A percentile compares a stretch with the other conserved stretches of the same genome.
These are phyloP conservation scores for Sphagnurus paluster DNA, from an alignment of 1,284 basidiomycete genomes.

Conservation along the genomic window DNA sequence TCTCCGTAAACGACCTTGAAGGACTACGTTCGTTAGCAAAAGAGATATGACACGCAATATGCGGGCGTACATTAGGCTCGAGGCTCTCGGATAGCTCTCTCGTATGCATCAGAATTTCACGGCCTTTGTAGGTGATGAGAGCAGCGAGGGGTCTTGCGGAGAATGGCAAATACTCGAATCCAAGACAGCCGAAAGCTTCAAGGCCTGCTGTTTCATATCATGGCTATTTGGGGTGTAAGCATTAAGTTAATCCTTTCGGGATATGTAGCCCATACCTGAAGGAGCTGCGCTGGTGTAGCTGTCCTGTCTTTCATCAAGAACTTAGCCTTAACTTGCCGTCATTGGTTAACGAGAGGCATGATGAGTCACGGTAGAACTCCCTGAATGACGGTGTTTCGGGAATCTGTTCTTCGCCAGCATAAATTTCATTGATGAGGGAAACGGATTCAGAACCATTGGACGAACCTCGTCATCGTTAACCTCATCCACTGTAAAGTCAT, in stretches of 20 bases:
- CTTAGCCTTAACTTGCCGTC: slow-evolving; percentile 95
- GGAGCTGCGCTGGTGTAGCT: slow-evolving; percentile 72
- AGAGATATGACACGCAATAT: not conserved
- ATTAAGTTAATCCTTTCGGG: not conserved
- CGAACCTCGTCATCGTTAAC: slow-evolving; percentile 63
- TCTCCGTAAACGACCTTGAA: slow-evolving; percentile 95
- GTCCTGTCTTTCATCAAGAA: slow-evolving; percentile 92
- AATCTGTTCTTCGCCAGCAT: slow-evolving; percentile 78
- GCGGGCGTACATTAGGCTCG: slow-evolving; percentile 74
- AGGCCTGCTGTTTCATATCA: slow-evolving; percentile 96
- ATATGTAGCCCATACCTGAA: slow-evolving; percentile 63
- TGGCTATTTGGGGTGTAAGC: slow-evolving; percentile 53
- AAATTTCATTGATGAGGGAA: not conserved
- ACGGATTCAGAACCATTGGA: not conserved
- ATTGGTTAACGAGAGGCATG: slow-evolving; percentile 88
- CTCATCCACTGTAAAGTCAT: slow-evolving; percentile 94
- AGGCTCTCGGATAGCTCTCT: slow-evolving; percentile 91
- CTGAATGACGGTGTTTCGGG: slow-evolving; percentile 87
- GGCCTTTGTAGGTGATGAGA: slow-evolving; percentile 96
- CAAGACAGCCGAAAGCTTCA: slow-evolving; percentile 99
- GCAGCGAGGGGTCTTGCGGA: slow-evolving; percentile 97
- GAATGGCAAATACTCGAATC: slow-evolving; percentile 96
- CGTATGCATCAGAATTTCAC: slow-evolving; percentile 95
- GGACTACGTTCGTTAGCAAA: slow-evolving; percentile 4
- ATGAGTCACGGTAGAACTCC: slow-evolving; percentile 96